Evolutionary conservation across 2,329 filamentous ascomycete species (phyloP), one percentile per base, ranked within the genome.

Genomic region (Claviceps digitariae): DNA sequence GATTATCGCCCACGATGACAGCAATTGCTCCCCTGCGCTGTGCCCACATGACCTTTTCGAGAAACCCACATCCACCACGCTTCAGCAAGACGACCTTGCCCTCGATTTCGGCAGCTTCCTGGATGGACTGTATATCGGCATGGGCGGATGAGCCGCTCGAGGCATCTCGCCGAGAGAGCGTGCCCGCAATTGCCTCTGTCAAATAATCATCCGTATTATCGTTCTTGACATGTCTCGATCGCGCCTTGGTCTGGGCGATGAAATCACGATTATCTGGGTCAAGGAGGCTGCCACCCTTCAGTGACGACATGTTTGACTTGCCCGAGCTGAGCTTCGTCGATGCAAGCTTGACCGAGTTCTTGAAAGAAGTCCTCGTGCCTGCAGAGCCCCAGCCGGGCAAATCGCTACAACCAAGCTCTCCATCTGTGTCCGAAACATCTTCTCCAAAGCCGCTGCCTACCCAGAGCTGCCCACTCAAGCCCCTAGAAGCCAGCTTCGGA

Each of bases 31-130:
- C 93, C 63, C 93, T 81, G 56, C 90, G 80, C 67, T 98, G 93
- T 13, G 87, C 89, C 93, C 93, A 98, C 72, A 94, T 91, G 58
- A 93, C 89, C 69, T 98, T 98, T 65, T 97, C 91, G 56, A 96
- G 70, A 66, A 98, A 98, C 5, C 93, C 93, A 67, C 93, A 98
- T 8, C 91, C 93, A 54, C 93, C 93, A 53, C 93, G 83, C 67
- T 88, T 94, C 54, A 98, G 75, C 51, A 98, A 74, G 2, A 95
- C 93, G 48, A 98, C 82, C 69, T 95, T 97, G 59, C 93, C 93
- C 34, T 84, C 78, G 58, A 98, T 97, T 66, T 97, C 91, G 23
- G 91, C 90, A 52, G 83, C 83, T 69, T 96, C 89, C 68, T 96
- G 90, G 56, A 95, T 74, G 1, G 86, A 91, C 66, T 95, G 88